Base-by-base conservation (phyloP, 179 eudicot species). In the Silene vulgaris region DNA sequence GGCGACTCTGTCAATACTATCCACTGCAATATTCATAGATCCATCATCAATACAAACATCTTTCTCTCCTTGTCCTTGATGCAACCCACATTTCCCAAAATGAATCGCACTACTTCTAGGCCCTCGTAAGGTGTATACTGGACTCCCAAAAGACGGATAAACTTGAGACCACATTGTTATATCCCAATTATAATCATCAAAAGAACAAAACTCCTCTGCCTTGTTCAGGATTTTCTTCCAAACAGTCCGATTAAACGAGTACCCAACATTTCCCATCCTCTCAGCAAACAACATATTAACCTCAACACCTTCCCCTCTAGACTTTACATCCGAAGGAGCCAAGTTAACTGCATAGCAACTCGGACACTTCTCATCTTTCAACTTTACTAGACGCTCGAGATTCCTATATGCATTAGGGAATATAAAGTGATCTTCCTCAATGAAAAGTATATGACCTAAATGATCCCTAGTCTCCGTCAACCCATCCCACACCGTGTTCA, bases 151-250 rank as follows among this genome's bases (percentile, higher is more conserved):
- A 0, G 97, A 94, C 23, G 98, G 98, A 79, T 78, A 94, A 69
- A 94, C 98, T 1, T 88, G 88, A 7, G 94, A 89, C 98, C 98
- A 92, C 97, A 94, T 94, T 2, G 98, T 94, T 83, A 94, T 94
- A 82, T 94, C 98, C 98, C 98, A 92, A 56, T 94, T 94, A 73
- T 94, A 94, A 79, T 94, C 98, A 48, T 94, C 98, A 30, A 92
- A 94, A n/a, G 74, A 85, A 65, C 97, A 94, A 75, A 89, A 94
- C 69, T 87, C 92, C 50, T 76, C 70, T 0, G 97, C 94, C 57
- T 89, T 94, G 8, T 54, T 76, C 77, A 89, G 92, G 69, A 94
- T 92, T 74, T 86, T 94, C 82, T 84, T 81, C 98, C 97, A 94
- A 20, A 92, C 88, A 0, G 89, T 89, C 5, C 90, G 90, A 72